Evolutionary conservation across 441 rosid species (phyloP), one percentile per base, ranked within the genome.

Genomic region (Gossypium schwendimanii): DNA sequence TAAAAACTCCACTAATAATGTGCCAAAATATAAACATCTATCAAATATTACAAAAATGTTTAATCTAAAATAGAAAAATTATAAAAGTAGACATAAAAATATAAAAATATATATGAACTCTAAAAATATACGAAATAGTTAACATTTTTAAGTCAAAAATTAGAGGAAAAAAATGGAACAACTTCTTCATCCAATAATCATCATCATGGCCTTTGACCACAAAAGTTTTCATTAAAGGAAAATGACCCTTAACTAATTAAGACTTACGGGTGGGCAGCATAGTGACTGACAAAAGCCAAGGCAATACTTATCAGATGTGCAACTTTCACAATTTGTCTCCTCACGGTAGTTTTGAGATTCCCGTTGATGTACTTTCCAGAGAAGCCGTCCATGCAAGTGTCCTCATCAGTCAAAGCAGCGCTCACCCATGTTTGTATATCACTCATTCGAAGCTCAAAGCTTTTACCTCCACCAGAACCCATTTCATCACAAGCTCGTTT

Each of bases 351-450:
- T 73, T 86, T 90, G 62, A 89, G 89, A 6, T 83, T 85, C 84
- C 91, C 92, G 75, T 92, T 93, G 75, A 87, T 81, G 33, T 28
- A 28, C 33, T 28, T 28, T 4, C 6, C 33, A 4, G 33, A 28
- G 33, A 28, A 28, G 33, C 33, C 33, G 33, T 28, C 33, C 33
- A 28, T 28, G 79, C 96, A 88, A 15, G 89, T 92, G 76, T 78
- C 76, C 70, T 89, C 91, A 75, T 87, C 85, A 11, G 97, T 92
- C 72, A 90, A 75, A 7, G 94, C 93, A 50, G 98, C 94, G 66
- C 93, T 90, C 69, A 87, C 96, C 96, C 94, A 90, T 21, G 96
- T 90, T 82, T 88, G 84, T 50, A 89, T 89, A 73, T 90, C 88
- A 74, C 88, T 87, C 84, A 90, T 80, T 78, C 79, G 89, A 91